Base-by-base conservation (phyloP, 2,329 filamentous ascomycete species). In the Drechslerella coelobrocha region DNA sequence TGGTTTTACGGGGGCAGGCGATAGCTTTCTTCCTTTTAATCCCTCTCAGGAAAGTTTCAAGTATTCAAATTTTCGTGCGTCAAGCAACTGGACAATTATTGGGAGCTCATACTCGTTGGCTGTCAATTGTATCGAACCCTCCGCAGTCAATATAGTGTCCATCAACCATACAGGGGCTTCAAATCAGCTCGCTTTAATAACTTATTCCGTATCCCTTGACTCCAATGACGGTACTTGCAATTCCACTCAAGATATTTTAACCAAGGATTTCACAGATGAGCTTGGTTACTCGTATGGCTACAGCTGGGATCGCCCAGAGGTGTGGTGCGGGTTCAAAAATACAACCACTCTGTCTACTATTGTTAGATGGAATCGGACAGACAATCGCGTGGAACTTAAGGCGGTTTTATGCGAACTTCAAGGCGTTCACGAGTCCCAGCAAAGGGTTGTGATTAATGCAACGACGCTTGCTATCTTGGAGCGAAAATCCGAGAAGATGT, bases 301-400 rank as follows among this genome's bases (percentile, higher is more conserved):
- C 43, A 4, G 31, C 2, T 61, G 59, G 59, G 23, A 8, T 23
- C 59, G 59, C 1, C 59, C 59, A 17, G n/a, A 47, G 1, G 23
- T 43, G 24, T 63, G 60, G 60, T 63, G 60, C 31, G 60, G 60
- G 3, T 56, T 50, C 29, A 55, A 56, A 23, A 63, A 63, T 24
- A 63, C 60, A 1, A 56, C 60, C 19, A 63, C 50, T 14, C 1
- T 63, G 12, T 37, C 60, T 0, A 56, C 34, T 23, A 2, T 54
- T 50, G 39, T 7, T n/a, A n/a, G 34, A 2, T 39, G 39, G 37
- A 43, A 53, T 27, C 12, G 17, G 6, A 37, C 24, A 6, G 37
- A 45, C 3, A 6, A 43, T 2, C 23, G 9, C 9, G 19, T 50
- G 1, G 37, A 24, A 12, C 4, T 55, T 26, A 39, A 56, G 12